phyloP scores from a whole-genome alignment of 768 basidiomycete species.

The Xerocomellus amylosporus region DNA sequence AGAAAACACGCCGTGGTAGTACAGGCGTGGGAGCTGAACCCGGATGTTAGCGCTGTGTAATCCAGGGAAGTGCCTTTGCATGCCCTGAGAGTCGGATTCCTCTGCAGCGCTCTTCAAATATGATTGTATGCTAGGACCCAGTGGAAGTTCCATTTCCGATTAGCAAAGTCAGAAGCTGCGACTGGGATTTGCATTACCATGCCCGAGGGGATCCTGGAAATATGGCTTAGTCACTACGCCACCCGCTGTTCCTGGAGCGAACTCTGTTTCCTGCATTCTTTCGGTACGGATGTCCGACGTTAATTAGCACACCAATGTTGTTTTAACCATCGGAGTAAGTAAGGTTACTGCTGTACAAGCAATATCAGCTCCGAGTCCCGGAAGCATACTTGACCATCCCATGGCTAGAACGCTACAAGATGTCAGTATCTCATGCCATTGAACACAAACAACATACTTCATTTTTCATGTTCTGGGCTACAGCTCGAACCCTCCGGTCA shows the following conservation, averaged over 20 bases:
- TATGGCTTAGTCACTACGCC: background rate
- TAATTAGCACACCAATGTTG: background rate
- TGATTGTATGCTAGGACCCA: no score
- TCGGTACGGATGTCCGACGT: background rate
- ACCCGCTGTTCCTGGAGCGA: background rate
- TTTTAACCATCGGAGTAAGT: background rate
- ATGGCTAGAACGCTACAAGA: background rate
- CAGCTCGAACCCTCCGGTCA: conserved; percentile 59
- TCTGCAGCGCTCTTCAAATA: no score
- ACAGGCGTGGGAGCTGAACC: no score
- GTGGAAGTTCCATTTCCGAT: no score
- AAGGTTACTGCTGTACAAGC: background rate
- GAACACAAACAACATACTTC: background rate
- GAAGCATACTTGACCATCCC: background rate
- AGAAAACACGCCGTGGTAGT: no score
- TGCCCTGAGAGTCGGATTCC: no score
- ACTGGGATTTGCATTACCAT: no score
- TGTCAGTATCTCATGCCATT: background rate
- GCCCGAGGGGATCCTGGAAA: no score
- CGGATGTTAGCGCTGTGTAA: no score
- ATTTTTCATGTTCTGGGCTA: background rate
- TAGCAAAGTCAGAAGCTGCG: no score
- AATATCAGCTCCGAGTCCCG: background rate
- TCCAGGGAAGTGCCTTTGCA: no score
- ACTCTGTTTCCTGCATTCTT: background rate